A percentile compares a stretch with the other conserved stretches of the same genome.
phyloP scores from a whole-genome alignment of 129 eudicot genomes.

The Glebionis coronaria region DNA sequence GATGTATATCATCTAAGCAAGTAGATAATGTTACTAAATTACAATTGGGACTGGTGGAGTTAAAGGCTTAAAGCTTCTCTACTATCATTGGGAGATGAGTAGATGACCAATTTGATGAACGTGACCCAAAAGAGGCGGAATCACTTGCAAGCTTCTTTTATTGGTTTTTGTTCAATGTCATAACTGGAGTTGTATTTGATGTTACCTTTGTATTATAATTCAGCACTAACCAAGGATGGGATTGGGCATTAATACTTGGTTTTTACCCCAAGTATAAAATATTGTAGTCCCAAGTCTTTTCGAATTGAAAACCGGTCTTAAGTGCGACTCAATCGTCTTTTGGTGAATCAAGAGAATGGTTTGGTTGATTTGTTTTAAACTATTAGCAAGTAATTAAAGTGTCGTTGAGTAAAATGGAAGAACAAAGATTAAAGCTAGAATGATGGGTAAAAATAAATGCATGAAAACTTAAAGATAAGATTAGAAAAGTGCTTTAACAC shows the following conservation, averaged over 20 bases:
- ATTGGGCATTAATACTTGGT: conserved; percentile 69
- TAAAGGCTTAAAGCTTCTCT: conserved; percentile 64
- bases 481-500: too few relatives aligned
- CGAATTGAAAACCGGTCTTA: too few relatives aligned
- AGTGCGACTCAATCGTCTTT: too few relatives aligned
- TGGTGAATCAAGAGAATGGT: too few relatives aligned
- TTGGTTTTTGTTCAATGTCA: conserved; percentile 52
- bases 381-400: too few relatives aligned
- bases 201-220: conserved; percentile 71
- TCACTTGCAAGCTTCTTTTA: conserved; percentile 66
- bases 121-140: conserved; percentile 54
- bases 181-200: conserved; percentile 55
- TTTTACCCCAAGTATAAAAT: too few relatives aligned
- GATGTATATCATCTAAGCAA: conserved; percentile 43
- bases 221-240: conserved; percentile 66
- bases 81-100: conserved; percentile 83
- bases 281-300: too few relatives aligned
- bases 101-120: conserved; percentile 68
- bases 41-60: conserved; percentile 67
- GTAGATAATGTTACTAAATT: conserved; percentile 45
- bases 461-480: too few relatives aligned
- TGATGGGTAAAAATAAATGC: too few relatives aligned
- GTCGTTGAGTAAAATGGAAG: too few relatives aligned
- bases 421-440: too few relatives aligned
- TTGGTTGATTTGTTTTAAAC: too few relatives aligned